Percentiles rank a stretch among this genome's conserved stretches.
Evolutionary conservation across 75 land plant species (phyloP).

Genomic region (Larix kaempferi): DNA sequence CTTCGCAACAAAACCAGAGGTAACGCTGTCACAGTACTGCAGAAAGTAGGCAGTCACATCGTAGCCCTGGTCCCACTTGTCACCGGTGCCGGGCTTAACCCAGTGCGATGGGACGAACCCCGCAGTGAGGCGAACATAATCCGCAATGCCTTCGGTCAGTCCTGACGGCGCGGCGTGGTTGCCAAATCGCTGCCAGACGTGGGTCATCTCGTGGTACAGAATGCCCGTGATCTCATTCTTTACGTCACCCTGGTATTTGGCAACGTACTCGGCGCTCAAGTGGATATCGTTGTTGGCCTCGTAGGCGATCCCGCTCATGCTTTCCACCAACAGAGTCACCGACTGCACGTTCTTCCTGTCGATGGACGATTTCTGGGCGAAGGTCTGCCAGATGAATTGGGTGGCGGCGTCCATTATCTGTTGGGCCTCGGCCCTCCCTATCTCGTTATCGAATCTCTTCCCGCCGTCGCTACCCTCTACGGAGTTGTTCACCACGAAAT

Average conservation of each 20-base stretch:
- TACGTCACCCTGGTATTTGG: constrained; percentile 18
- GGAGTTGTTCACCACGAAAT: constrained; percentile 19
- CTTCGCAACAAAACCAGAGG: constrained; percentile 57
- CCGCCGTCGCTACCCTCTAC: constrained; percentile 25
- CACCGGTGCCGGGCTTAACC: constrained; percentile 56
- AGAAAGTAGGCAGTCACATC: constrained; percentile 65
- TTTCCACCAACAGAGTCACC: constrained; percentile 8
- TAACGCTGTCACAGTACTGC: constrained; percentile 53
- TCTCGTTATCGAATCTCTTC: constrained; percentile 17
- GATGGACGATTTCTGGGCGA: constrained; percentile 14
- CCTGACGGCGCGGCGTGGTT: constrained; percentile 22
- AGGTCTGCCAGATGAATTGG: constrained; percentile 28
- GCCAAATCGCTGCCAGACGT: constrained; percentile 78
- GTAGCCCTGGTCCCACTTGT: constrained; percentile 66
- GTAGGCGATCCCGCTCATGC: constrained; percentile 36
- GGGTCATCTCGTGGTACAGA: constrained; percentile 65
- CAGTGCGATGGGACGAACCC: constrained; percentile 36
- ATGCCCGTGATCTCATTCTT: constrained; percentile 45
- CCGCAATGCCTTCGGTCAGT: constrained; percentile 57
- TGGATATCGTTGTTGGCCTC: constrained; percentile 35
- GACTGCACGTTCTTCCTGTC: constrained; percentile 23
- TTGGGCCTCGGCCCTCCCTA: constrained; percentile 18
- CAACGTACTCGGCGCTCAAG: neutral
- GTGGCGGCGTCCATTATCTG: constrained; percentile 15
- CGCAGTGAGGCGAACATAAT: constrained; percentile 48